Evolutionary conservation across 1,284 basidiomycete species (phyloP), one percentile per base, ranked within the genome.

Genomic region (Puccinia novopanici): DNA sequence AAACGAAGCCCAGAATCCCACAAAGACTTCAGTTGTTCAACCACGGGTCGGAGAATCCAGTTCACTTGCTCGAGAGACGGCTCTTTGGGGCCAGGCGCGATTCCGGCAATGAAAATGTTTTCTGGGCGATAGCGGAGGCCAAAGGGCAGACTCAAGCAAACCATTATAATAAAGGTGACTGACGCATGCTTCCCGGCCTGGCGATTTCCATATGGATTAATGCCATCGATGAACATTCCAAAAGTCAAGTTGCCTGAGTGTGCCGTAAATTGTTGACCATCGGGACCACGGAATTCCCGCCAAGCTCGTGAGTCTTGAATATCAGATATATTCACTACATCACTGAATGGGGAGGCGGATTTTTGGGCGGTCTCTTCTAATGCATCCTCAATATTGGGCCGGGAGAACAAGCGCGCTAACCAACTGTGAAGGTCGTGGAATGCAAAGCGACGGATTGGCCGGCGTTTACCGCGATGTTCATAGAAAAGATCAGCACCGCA

Each of bases 31-130:
- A 87, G 81, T n/a, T 85, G 83, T 27, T 85, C 81, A 6, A 86
- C 82, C 3, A 87, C 37, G 2, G 84, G 85, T n/a, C 57, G 17
- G 0, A 87, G 50, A 73, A 84, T 84, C 50, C 84, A 83, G 71
- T 87, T 86, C 40, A 86, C 72, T 24, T 84, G 59, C 12, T 82
- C 52, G 2, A 72, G 30, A 0, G 65, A 48, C 10, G 67, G 15
- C 59, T 84, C 82, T n/a, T 57, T 24, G 3, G 82, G 83, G 0
- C 84, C 84, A 5, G 84, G 87, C 85, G 84, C 85, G 13, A 88
- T 82, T 0, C 86, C 86, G 15, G 84, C 85, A 9, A 87, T 83
- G 76, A 84, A 87, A 17, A 87, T 82, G 65, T 88, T 87, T 70
- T 87, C 82, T 37, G 0, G n/a, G n/a, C n/a, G n/a, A n/a, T n/a